Evolutionary conservation across 768 basidiomycete genomes (phyloP).

Genomic region (Auriscalpium orientale): DNA sequence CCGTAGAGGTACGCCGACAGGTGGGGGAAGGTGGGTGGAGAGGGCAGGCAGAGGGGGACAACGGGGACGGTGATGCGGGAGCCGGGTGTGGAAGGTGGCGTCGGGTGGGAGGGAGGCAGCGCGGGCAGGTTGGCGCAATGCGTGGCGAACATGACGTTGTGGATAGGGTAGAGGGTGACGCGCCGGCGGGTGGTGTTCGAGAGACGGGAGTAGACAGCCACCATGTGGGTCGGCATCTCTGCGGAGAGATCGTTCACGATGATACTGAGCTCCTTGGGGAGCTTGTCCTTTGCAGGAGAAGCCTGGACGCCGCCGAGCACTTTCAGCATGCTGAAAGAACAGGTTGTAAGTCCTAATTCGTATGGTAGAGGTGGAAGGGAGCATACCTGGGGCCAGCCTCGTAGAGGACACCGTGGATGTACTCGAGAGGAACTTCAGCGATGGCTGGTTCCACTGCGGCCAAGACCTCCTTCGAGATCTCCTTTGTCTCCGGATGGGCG

Average conservation of each 20-base stretch:
- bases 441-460: background rate
- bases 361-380: background rate
- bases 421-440: background rate
- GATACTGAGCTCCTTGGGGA: constrained; percentile 9
- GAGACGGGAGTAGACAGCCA: constrained; percentile 12
- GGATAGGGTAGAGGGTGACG: constrained; percentile 47
- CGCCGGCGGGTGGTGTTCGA: constrained; percentile 3
- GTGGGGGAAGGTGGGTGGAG: constrained; percentile 50
- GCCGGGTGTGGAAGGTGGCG: constrained; percentile 21
- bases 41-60: constrained; percentile 54
- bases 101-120: constrained; percentile 33
- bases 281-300: background rate
- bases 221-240: constrained; percentile 12
- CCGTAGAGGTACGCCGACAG: constrained; percentile 64
- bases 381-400: background rate
- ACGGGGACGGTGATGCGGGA: constrained; percentile 43
- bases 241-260: background rate
- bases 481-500: background rate
- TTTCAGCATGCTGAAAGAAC: constrained; percentile 10
- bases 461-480: background rate
- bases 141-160: constrained; percentile 61
- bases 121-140: constrained; percentile 60
- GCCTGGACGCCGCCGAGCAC: constrained; percentile 8
- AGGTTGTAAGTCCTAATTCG: background rate
- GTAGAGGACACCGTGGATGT: background rate